These are phyloP conservation scores for Hymenotorrendiella dingleyae DNA, from an alignment of 2,329 filamentous ascomycete genomes.

Conservation along the genomic window DNA sequence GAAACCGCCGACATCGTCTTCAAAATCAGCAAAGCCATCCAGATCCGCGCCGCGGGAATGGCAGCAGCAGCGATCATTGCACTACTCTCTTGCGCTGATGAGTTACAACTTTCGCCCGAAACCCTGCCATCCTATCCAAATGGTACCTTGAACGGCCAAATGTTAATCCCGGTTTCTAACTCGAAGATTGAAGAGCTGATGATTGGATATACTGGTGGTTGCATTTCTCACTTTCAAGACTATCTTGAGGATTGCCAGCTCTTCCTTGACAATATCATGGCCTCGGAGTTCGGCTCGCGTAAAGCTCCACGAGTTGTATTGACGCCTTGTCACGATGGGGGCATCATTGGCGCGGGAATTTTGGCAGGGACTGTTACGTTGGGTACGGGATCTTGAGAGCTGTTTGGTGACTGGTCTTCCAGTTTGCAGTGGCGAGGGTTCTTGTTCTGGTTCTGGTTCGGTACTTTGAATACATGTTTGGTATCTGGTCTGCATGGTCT, in stretches of 20 bases:
- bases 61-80: slow-evolving; percentile 68
- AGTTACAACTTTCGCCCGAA: slow-evolving; percentile 42
- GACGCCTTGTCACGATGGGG: slow-evolving; percentile 54
- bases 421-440: too few species aligned
- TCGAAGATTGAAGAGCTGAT: slow-evolving; percentile 53
- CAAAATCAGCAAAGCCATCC: slow-evolving; percentile 62
- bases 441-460: too few species aligned
- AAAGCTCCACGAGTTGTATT: slow-evolving; percentile 40
- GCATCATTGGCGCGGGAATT: slow-evolving; percentile 56
- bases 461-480: too few species aligned
- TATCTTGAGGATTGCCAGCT: slow-evolving; percentile 64
- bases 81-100: slow-evolving; percentile 61
- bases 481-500: too few species aligned
- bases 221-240: slow-evolving; percentile 73
- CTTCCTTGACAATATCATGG: slow-evolving; percentile 55
- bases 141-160: not conserved
- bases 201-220: slow-evolving; percentile 74
- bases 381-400: not conserved
- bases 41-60: slow-evolving; percentile 66
- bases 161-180: slow-evolving; percentile 7
- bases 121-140: slow-evolving; percentile 11
- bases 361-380: slow-evolving; percentile 38
- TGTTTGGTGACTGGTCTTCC: too few species aligned
- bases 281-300: slow-evolving; percentile 32
- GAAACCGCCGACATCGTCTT: slow-evolving; percentile 54